Conservation (phyloP, 1,284 basidiomycete genomes). For the Ganoderma boninense region DNA sequence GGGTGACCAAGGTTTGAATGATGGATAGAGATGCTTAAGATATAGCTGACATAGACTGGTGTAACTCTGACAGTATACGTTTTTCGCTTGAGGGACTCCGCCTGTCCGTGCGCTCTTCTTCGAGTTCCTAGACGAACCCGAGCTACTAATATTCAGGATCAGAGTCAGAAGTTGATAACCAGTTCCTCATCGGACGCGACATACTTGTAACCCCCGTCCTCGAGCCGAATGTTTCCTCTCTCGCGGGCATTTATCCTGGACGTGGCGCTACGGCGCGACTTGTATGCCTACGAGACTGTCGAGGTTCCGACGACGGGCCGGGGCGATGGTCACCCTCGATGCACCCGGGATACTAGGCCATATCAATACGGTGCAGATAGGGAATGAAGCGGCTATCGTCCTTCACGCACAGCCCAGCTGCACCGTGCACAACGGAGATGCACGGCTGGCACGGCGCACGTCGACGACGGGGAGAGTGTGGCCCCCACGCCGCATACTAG, state of each 20-base stretch:
- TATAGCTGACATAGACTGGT: too few species aligned
- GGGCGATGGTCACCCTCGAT: conserved; percentile 53
- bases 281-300: conserved; percentile 72
- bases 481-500: conserved; percentile 60
- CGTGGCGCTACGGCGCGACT: conserved; percentile 74
- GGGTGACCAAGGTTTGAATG: too few species aligned
- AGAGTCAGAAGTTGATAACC: too few species aligned
- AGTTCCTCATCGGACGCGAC: conserved; percentile 76
- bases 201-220: conserved; percentile 82
- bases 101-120: conserved; percentile 79
- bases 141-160: conserved; percentile 66
- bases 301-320: conserved; percentile 44
- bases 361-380: conserved; percentile 77
- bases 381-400: conserved; percentile 64
- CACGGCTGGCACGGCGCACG: conserved; percentile 64
- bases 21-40: too few species aligned
- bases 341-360: conserved; percentile 73
- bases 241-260: conserved; percentile 68
- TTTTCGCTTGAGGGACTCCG: conserved; percentile 80
- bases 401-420: conserved; percentile 63
- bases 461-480: conserved; percentile 71
- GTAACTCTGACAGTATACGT: conserved; percentile 59
- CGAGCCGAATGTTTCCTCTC: conserved; percentile 61
- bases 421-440: conserved; percentile 65
- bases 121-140: conserved; percentile 76